Base-by-base conservation (phyloP, 495 filamentous ascomycete genomes). In the Xylaria longipes region DNA sequence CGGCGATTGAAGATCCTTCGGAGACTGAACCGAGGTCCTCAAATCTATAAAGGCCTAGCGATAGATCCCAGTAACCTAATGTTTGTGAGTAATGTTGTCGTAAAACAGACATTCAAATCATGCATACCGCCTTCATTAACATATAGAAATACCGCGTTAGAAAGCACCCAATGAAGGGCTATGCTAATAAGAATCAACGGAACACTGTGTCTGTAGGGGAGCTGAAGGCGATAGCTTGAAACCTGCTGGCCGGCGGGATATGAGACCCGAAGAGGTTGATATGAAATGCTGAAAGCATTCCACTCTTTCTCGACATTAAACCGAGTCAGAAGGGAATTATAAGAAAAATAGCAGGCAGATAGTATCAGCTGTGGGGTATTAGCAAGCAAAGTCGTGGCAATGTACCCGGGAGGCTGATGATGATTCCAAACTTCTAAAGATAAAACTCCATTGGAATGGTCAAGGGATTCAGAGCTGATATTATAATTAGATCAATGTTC, bases 181-280 rank as follows among this genome's bases (percentile, higher is more conserved):
- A 50, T 45, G 65, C 79, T 79, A 22, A 75, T 74, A 57, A 71
- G 65, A 20, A 79, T 72, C 5, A 80, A 66, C 37, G 72, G 75
- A 20, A 74, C n/a, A 60, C 74, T 65, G 25, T 70, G 65, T 6
- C 3, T 39, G 20, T 72, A 72, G 1, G 73, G 72, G 5, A 78
- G 35, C 11, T 72, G 64, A 14, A 74, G 43, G 25, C 66, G 48
- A 43, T 76, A 77, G 1, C 46, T 73, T 7, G 73, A 73, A 29
- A n/a, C 31, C n/a, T 73, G 73, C 50, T 75, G 33, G 33, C 73
- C 73, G 1, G 12, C 17, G 22, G 71, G 73, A 65, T 70, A 65
- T 6, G 73, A 75, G 2, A 75, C 71, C 11, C 74, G 74, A 29
- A 75, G 71, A 15, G 67, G 70, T 50, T 71, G 63, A 17, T 60